These are phyloP conservation scores for Phytophthora lateralis DNA, from an alignment of 352 stramenopile genomes.

Conservation along the genomic window DNA sequence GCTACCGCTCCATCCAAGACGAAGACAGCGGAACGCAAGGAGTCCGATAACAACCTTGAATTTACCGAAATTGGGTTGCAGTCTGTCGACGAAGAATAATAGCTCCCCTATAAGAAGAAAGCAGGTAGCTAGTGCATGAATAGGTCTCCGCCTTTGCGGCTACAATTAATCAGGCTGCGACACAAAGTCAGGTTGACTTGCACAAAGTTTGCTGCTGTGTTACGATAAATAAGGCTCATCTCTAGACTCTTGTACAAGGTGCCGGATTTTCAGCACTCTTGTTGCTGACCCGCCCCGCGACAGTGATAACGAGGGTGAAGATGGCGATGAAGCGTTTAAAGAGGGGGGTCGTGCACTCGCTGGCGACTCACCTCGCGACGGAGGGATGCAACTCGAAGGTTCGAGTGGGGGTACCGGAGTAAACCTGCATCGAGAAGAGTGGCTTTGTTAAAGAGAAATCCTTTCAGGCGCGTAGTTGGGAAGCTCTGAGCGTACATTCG, in stretches of 20 bases:
- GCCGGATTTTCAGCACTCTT: conserved; percentile 74
- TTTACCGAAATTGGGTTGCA: conserved; percentile 78
- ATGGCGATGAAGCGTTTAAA: conserved; percentile 9
- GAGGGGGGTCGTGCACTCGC: conserved; percentile 3
- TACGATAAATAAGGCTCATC: conserved; percentile 79
- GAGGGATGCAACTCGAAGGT: background rate
- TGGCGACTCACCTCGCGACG: conserved; percentile 10
- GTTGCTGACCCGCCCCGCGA: conserved; percentile 27
- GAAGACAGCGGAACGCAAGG: conserved; percentile 17
- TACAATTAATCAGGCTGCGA: background rate
- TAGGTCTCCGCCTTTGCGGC: background rate
- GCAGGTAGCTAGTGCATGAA: background rate
- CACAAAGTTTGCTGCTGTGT: conserved; percentile 7
- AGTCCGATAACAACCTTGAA: conserved; percentile 41
- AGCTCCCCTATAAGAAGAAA: background rate
- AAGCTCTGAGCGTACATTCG: conserved; percentile 28
- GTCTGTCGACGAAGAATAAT: conserved; percentile 41
- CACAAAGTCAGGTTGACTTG: conserved; percentile 1
- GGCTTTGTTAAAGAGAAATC: background rate
- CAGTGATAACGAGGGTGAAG: conserved; percentile 6
- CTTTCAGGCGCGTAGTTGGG: background rate
- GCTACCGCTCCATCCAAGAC: conserved; percentile 7
- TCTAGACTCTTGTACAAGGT: conserved; percentile 68
- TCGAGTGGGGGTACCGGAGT: conserved; percentile 16
- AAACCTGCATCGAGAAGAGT: conserved; percentile 15